Base-by-base conservation (phyloP, 768 basidiomycete genomes). In the Sporobolomyces phaffii region DNA sequence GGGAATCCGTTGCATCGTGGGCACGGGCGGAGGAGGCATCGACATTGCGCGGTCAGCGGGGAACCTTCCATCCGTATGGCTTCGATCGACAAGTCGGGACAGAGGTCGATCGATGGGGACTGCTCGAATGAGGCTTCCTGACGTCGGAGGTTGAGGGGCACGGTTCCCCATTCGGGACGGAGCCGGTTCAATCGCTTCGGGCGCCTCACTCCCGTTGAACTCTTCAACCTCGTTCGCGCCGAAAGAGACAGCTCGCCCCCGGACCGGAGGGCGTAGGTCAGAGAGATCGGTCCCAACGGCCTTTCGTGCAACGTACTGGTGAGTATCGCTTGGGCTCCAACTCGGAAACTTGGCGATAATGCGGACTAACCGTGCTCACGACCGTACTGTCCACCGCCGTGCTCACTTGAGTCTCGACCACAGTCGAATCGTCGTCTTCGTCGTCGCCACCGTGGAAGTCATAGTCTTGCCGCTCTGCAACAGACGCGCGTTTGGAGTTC, bases 201-300 rank as follows among this genome's bases (percentile, higher is more conserved):
- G 66, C 22, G 66, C 66, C 14, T 68, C 66, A 36, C 20, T 24
- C 13, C 60, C 66, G 44, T 68, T 51, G 44, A 68, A 68, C 44
- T 62, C 60, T 28, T 68, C 66, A 24, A 60, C 49, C 29, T 58
- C 61, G 66, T 68, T 68, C 49, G 49, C 34, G 11, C 66, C 66
- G 24, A 68, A 68, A 14, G 57, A 43, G 4, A 68, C 66, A 5
- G 45, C 40, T 5, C 65, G 54, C 1, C 57, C 10, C 8, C 45
- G 13, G 0, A 15, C n/a, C 0, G 50, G 61, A n/a, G 43, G 40
- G 3, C n/a, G 2, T 24, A 54, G n/a, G 33, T 8, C 26, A 8
- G 66, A 68, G 22, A 68, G 56, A 40, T 68, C 66, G 20, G 66
- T 68, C 0, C 49, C 66, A 29, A 68, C 61, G 0, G 66, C 66